phyloP scores from a whole-genome alignment of 768 basidiomycete genomes.

The Lactarius tabidus region DNA sequence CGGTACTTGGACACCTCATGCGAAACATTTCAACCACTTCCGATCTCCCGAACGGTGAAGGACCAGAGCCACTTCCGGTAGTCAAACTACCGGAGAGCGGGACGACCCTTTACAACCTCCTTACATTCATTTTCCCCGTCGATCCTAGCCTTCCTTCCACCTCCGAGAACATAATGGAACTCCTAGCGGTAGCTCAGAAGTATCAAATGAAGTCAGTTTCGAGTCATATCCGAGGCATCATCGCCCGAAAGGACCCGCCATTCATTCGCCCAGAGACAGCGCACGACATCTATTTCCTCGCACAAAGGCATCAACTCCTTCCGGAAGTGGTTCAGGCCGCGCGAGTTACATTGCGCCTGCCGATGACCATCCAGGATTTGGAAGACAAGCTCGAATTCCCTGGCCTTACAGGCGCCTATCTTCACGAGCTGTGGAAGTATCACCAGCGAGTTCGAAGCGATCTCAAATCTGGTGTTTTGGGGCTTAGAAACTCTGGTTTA shows the following conservation, averaged over 20 bases:
- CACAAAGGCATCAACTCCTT: not conserved
- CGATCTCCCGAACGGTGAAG: not conserved
- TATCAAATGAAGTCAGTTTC: not conserved
- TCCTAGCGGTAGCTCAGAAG: not conserved
- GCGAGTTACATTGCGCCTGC: not conserved
- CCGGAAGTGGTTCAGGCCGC: not conserved
- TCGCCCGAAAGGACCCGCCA: not conserved
- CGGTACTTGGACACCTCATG: conserved; percentile 33
- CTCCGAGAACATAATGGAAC: not conserved
- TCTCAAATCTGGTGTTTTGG: not conserved
- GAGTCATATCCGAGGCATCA: not conserved
- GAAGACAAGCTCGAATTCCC: not conserved
- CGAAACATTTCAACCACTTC: not conserved
- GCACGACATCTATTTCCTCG: not conserved
- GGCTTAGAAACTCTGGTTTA: not conserved
- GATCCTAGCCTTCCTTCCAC: not conserved
- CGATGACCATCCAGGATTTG: not conserved
- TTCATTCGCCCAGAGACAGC: not conserved
- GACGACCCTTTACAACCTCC: not conserved
- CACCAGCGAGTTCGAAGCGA: not conserved
- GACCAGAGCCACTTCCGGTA: not conserved
- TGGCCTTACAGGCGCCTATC: not conserved
- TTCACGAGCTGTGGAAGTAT: not conserved
- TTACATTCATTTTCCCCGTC: not conserved
- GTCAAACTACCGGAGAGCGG: not conserved